Evolutionary conservation across 1,284 basidiomycete species (phyloP), one percentile per base, ranked within the genome.

Genomic region (Puccinia novopanici): DNA sequence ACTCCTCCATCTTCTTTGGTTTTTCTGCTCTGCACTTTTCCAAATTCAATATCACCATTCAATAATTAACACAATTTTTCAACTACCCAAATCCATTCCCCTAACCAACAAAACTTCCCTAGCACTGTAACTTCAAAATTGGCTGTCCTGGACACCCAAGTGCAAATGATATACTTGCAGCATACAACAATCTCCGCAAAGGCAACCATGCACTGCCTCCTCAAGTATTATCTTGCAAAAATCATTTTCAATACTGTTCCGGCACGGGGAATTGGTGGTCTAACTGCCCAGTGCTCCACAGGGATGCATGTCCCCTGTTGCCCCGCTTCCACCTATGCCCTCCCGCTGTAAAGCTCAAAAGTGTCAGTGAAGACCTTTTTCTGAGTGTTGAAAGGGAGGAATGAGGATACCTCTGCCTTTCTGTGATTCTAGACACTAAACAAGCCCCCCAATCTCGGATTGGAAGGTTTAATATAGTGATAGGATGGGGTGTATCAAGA

Each of bases 271-370:
- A 70, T 15, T 70, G 67, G 67, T 12, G 48, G 6, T 70, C 22
- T 13, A 10, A 22, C 2, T 70, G 27, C n/a, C n/a, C n/a, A n/a
- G n/a, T n/a, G n/a, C n/a, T n/a, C n/a, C n/a, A n/a, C n/a, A n/a
- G n/a, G n/a, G 67, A 70, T 34, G 48, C 45, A 12, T 48, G 50
- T 13, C 45, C 50, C 19, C 67, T 5, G 45, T 8, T 37, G 10
- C 61, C 61, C 67, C 67, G 67, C 45, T 50, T 70, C 45, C 67
- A 40, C n/a, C 45, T 70, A 48, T 22, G 67, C 67, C 67, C 67
- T n/a, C n/a, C n/a, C n/a, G n/a, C n/a, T n/a, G n/a, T n/a, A n/a
- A n/a, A n/a, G n/a, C n/a, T n/a, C n/a, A n/a, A n/a, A n/a, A n/a
- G n/a, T n/a, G n/a, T n/a, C n/a, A n/a, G n/a, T n/a, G n/a, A n/a